phyloP scores from a whole-genome alignment of 2,329 filamentous ascomycete species.

The Xylaria sp. region DNA sequence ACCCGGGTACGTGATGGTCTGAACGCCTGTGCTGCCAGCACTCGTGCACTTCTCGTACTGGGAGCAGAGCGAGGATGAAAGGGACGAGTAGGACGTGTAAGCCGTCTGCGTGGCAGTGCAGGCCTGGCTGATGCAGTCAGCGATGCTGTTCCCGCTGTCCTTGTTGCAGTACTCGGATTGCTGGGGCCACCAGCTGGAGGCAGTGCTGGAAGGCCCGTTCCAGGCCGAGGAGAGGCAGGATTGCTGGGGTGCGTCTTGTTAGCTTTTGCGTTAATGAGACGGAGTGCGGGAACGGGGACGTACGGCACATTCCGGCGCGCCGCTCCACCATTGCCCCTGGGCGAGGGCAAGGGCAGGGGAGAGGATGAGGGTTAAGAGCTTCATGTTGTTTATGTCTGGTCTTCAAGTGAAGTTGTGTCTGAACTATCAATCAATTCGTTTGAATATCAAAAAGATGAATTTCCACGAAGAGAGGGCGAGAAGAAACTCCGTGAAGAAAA shows the following conservation, averaged over 20 bases:
- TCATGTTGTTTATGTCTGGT: constrained; percentile 29
- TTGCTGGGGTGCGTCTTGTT: constrained; percentile 31
- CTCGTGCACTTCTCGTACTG: constrained; percentile 36
- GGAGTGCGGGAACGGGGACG: constrained; percentile 19
- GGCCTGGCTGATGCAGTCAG: constrained; percentile 28
- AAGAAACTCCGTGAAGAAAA: not conserved
- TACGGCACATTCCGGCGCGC: constrained; percentile 40
- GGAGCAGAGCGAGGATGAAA: constrained; percentile 40
- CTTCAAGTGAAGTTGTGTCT: not conserved
- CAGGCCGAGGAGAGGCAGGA: constrained; percentile 39
- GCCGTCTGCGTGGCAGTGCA: constrained; percentile 27
- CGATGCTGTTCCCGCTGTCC: constrained; percentile 26
- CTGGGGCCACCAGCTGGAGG: constrained; percentile 30
- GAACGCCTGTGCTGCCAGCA: constrained; percentile 36
- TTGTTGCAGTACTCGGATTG: constrained; percentile 32
- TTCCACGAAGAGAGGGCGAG: too few species aligned
- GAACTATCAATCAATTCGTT: too few species aligned
- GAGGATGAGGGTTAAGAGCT: constrained; percentile 27
- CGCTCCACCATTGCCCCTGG: constrained; percentile 36
- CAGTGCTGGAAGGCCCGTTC: constrained; percentile 25
- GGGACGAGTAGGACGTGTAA: constrained; percentile 31
- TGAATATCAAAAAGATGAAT: too few species aligned
- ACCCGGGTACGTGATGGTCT: constrained; percentile 35
- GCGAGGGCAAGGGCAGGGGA: constrained; percentile 27
- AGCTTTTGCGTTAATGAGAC: not conserved